A percentile compares a stretch with the other conserved stretches of the same genome.
Conservation (phyloP, 768 basidiomycete genomes). For the Gelatoporia subvermispora region DNA sequence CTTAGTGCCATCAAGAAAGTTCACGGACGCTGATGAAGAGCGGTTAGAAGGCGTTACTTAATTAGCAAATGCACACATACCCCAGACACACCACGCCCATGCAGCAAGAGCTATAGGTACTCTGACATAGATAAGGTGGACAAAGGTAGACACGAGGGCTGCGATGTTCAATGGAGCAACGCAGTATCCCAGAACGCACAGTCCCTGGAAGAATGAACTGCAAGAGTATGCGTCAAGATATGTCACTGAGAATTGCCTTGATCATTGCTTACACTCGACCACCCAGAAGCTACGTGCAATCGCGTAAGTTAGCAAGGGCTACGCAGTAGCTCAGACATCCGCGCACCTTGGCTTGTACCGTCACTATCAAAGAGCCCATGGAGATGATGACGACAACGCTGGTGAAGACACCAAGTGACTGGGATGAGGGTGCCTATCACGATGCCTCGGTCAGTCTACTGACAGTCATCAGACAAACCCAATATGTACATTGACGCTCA, state of each 20-base stretch:
- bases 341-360: conserved; percentile 88
- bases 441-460: background rate
- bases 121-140: conserved; percentile 81
- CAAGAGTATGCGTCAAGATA: background rate
- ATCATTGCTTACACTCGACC: conserved; percentile 64
- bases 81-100: conserved; percentile 98
- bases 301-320: conserved; percentile 1
- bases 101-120: conserved; percentile 81
- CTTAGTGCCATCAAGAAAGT: conserved; percentile 93
- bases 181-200: conserved; percentile 94
- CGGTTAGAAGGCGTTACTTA: background rate
- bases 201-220: conserved; percentile 93
- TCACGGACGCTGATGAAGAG: conserved; percentile 67
- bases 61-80: conserved; percentile 41
- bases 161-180: conserved; percentile 91
- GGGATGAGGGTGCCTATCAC: conserved; percentile 69
- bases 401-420: conserved; percentile 87
- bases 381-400: conserved; percentile 92
- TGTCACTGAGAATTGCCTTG: background rate
- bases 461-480: background rate
- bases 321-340: background rate
- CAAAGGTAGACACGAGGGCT: conserved; percentile 80
- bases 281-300: conserved; percentile 55
- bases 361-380: conserved; percentile 84
- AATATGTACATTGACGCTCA: conserved; percentile 70